These are phyloP conservation scores for Neurospora sp. DNA, from an alignment of 495 filamentous ascomycete species.

Conservation along the genomic window DNA sequence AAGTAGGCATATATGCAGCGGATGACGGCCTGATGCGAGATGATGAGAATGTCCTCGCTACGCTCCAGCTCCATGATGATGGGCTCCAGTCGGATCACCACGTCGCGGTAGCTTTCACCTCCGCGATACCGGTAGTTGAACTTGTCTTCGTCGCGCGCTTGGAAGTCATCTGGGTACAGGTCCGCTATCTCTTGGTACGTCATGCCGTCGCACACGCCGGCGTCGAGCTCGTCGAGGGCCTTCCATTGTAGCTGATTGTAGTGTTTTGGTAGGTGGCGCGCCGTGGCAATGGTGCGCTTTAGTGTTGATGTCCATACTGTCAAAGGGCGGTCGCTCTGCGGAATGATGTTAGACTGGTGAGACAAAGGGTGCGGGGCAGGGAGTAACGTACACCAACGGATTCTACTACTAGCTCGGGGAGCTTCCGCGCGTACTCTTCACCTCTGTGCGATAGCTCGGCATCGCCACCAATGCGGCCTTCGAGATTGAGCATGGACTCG, in stretches of 20 bases:
- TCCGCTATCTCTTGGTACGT: slow-evolving; percentile 89
- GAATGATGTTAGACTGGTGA: slow-evolving; percentile 27
- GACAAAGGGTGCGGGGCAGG: neutral
- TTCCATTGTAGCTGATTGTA: slow-evolving; percentile 97
- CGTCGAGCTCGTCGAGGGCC: slow-evolving; percentile 92
- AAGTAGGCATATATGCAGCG: slow-evolving; percentile 98
- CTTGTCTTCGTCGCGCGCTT: slow-evolving; percentile 90
- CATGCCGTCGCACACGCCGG: slow-evolving; percentile 90
- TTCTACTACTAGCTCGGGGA: slow-evolving; percentile 69
- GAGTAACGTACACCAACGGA: slow-evolving; percentile 56
- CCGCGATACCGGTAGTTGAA: slow-evolving; percentile 98
- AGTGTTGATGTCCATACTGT: slow-evolving; percentile 97
- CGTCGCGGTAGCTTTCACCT: slow-evolving; percentile 93
- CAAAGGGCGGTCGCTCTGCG: slow-evolving; percentile 53
- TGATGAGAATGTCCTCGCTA: slow-evolving; percentile 92
- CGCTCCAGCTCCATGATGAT: slow-evolving; percentile 99
- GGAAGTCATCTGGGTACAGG: slow-evolving; percentile 86
- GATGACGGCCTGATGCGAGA: slow-evolving; percentile 93
- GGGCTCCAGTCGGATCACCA: slow-evolving; percentile 92
- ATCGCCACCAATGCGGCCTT: slow-evolving; percentile 85
- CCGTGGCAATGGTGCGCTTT: slow-evolving; percentile 84
- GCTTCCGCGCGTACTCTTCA: slow-evolving; percentile 68
- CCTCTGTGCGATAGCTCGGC: slow-evolving; percentile 78
- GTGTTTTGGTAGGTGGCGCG: slow-evolving; percentile 60
- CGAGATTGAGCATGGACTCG: slow-evolving; percentile 83